These are phyloP conservation scores for Pestalotiopsis sp. DNA, from an alignment of 2,329 filamentous ascomycete species.

Conservation along the genomic window DNA sequence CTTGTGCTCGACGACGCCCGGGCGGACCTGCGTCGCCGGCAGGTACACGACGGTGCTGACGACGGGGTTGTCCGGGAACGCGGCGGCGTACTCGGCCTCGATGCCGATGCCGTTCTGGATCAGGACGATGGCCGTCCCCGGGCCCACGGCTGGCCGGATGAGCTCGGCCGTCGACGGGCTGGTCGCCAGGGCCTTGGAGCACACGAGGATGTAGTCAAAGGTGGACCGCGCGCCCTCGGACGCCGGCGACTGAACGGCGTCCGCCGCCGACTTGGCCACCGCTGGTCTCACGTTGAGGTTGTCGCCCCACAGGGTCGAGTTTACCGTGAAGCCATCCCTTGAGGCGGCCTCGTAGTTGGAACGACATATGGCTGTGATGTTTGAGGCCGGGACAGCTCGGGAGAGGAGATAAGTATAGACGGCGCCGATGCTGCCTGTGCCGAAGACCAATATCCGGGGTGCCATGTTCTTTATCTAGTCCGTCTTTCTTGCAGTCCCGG, in stretches of 20 bases:
- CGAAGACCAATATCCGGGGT: conserved; percentile 32
- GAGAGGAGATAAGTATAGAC: conserved; percentile 29
- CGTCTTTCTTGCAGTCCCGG: neutral
- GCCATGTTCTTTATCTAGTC: conserved; percentile 14
- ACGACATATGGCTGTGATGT: conserved; percentile 33
- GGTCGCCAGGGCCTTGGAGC: conserved; percentile 28
- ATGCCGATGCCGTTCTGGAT: conserved; percentile 61
- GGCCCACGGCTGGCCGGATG: conserved; percentile 29
- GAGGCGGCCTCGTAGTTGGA: conserved; percentile 33
- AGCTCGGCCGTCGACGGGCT: conserved; percentile 28
- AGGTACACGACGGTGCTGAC: conserved; percentile 57
- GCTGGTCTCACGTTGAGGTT: conserved; percentile 27
- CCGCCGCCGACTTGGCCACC: conserved; percentile 29
- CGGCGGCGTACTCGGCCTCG: conserved; percentile 48
- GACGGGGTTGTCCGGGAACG: conserved; percentile 52
- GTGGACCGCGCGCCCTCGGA: conserved; percentile 7
- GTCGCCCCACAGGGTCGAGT: conserved; percentile 33
- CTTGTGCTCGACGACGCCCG: conserved; percentile 48
- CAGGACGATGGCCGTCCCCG: conserved; percentile 52
- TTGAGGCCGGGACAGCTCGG: conserved; percentile 21
- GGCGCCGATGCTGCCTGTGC: conserved; percentile 36
- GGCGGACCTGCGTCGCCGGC: conserved; percentile 50
- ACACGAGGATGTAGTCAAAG: conserved; percentile 32
- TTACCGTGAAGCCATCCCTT: conserved; percentile 30
- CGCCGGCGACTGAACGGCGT: conserved; percentile 26